Percentiles rank a stretch among this genome's conserved stretches.
Conservation (phyloP, 371 early-diverging fungal species). For the Lichtheimia ornata region DNA sequence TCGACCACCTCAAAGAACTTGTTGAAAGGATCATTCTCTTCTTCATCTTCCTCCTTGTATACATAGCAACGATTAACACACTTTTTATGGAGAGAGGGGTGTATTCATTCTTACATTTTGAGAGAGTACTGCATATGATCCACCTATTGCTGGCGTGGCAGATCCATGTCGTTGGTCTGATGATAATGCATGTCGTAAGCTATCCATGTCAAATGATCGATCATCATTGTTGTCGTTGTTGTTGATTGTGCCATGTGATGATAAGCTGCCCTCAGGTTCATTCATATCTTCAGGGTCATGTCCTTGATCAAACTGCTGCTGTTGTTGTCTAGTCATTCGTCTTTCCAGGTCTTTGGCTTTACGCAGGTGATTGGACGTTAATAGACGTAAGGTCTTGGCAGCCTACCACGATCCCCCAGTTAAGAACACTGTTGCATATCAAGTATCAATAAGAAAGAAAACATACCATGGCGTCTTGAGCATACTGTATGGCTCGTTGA, state of each 20-base stretch:
- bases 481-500: conserved; percentile 32
- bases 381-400: conserved; percentile 28
- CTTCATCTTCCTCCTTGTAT: conserved; percentile 19
- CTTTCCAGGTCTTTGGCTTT: conserved; percentile 38
- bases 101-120: conserved; percentile 10
- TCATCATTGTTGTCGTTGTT: neutral
- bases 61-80: neutral
- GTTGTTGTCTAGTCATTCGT: conserved; percentile 9
- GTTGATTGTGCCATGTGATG: neutral
- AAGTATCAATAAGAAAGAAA: neutral
- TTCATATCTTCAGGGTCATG: neutral
- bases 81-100: neutral
- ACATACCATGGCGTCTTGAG: conserved; percentile 38
- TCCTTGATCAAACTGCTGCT: conserved; percentile 8
- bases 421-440: neutral
- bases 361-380: conserved; percentile 33
- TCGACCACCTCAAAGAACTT: conserved; percentile 83
- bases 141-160: conserved; percentile 24
- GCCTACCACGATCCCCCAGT: conserved; percentile 20
- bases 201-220: conserved; percentile 13
- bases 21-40: conserved; percentile 76
- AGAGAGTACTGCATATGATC: conserved; percentile 31
- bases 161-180: conserved; percentile 7
- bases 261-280: too few relatives aligned
- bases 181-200: conserved; percentile 18